phyloP scores from a whole-genome alignment of 345 rosid genomes.

The Euphorbia peplus region DNA sequence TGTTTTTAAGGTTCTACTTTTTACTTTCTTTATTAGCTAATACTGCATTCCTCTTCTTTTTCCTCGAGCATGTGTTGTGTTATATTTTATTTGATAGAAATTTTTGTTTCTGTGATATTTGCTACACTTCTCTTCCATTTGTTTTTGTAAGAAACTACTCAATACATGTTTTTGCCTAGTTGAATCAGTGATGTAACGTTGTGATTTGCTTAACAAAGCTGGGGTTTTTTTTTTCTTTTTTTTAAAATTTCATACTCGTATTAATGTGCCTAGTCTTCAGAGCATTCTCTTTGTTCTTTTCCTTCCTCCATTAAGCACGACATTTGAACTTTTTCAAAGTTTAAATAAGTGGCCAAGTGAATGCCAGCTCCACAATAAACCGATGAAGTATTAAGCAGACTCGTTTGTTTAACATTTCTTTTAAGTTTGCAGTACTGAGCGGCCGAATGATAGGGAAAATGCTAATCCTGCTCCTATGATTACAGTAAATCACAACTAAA shows the following conservation, averaged over 20 bases:
- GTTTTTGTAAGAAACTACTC: not conserved
- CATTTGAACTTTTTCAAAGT: too few species aligned
- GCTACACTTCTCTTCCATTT: not conserved
- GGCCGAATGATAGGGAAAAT: too few species aligned
- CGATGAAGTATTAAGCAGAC: too few species aligned
- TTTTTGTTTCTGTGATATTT: not conserved
- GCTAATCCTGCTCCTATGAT: too few species aligned
- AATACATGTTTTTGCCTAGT: not conserved
- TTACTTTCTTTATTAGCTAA: not conserved
- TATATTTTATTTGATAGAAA: too few species aligned
- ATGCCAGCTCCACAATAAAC: too few species aligned
- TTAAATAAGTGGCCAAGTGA: too few species aligned
- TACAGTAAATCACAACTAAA: too few species aligned
- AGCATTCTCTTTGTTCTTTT: not conserved
- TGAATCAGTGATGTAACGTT: not conserved
- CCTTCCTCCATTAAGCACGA: not conserved
- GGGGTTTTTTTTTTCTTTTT: not conserved
- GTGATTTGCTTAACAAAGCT: not conserved
- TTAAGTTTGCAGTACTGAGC: not conserved
- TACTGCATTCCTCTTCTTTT: not conserved
- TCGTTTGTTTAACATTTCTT: not conserved
- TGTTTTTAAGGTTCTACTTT: constrained; percentile 27
- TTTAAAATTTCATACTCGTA: not conserved
- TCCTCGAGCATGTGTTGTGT: too few species aligned
- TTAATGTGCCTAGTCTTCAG: not conserved